Conservation (phyloP, 305 asterid species). For the Ajuga reptans region DNA sequence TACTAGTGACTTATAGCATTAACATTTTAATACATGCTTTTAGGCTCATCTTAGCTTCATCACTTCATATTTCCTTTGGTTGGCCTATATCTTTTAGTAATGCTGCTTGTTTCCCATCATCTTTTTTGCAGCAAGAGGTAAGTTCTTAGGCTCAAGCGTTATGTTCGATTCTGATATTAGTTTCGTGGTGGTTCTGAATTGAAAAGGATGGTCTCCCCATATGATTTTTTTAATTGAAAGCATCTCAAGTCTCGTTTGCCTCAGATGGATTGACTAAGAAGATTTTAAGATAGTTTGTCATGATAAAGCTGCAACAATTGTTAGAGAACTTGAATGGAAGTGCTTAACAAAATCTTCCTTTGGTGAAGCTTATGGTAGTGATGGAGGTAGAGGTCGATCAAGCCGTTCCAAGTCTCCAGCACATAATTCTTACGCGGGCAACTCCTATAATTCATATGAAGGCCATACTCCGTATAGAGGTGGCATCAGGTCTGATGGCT, state of each 20-base stretch:
- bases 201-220: conserved; percentile 53
- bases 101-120: conserved; percentile 31
- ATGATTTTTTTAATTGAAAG: conserved; percentile 51
- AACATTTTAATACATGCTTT: conserved; percentile 1
- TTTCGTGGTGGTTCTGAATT: conserved; percentile 70
- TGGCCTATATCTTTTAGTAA: conserved; percentile 21
- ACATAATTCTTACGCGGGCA: conserved; percentile 36
- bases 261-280: conserved; percentile 57
- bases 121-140: conserved; percentile 97
- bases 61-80: conserved; percentile 10
- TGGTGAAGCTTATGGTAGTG: conserved; percentile 97
- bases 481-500: conserved; percentile 52
- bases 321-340: conserved; percentile 62
- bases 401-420: conserved; percentile 86
- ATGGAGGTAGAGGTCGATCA: conserved; percentile 77
- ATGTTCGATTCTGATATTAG: conserved; percentile 74
- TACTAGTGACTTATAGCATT: background rate
- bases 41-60: conserved; percentile 10
- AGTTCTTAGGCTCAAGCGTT: conserved; percentile 82
- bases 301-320: conserved; percentile 80
- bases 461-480: conserved; percentile 60
- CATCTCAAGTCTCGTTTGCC: conserved; percentile 56
- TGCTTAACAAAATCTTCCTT: conserved; percentile 86
- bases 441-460: conserved; percentile 50
- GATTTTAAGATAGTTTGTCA: conserved; percentile 55